These are phyloP conservation scores for Aspergillus puulaauensis DNA, from an alignment of 2,329 filamentous ascomycete species.

Conservation along the genomic window DNA sequence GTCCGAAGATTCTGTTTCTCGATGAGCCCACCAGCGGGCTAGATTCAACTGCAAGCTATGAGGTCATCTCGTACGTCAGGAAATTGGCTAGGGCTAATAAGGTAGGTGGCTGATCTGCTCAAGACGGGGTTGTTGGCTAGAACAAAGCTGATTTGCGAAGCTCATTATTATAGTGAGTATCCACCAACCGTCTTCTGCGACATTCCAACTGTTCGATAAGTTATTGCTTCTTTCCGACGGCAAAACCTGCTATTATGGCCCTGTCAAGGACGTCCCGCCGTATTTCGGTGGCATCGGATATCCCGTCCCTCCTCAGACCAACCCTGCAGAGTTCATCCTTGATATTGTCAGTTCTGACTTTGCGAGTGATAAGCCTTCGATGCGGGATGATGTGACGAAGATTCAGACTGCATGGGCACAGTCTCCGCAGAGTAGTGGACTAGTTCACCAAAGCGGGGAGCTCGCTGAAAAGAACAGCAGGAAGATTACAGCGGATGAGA, in stretches of 20 bases:
- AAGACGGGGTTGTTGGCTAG: neutral
- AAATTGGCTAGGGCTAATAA: conserved; percentile 66
- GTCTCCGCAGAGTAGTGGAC: conserved; percentile 42
- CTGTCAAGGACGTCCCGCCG: conserved; percentile 54
- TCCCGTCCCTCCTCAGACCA: conserved; percentile 67
- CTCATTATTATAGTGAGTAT: conserved; percentile 79
- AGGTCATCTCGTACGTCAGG: conserved; percentile 73
- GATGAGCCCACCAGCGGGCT: conserved; percentile 83
- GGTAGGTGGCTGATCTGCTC: conserved; percentile 40
- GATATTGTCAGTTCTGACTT: conserved; percentile 80
- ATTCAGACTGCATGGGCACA: conserved; percentile 58
- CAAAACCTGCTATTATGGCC: conserved; percentile 71
- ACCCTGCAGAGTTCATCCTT: conserved; percentile 77
- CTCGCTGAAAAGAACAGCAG: conserved; percentile 27
- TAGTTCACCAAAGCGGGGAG: conserved; percentile 17
- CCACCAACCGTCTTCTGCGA: conserved; percentile 79
- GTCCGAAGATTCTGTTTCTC: conserved; percentile 76
- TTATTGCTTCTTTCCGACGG: conserved; percentile 71
- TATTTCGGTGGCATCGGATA: conserved; percentile 65
- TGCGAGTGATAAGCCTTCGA: conserved; percentile 47
- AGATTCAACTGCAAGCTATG: conserved; percentile 72
- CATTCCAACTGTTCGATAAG: conserved; percentile 79
- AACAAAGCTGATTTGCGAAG: conserved; percentile 26
- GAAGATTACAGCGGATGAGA: conserved; percentile 17
- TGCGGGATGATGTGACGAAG: conserved; percentile 50